phyloP scores from a whole-genome alignment of 305 asterid genomes.

The Plantago coronopus region DNA sequence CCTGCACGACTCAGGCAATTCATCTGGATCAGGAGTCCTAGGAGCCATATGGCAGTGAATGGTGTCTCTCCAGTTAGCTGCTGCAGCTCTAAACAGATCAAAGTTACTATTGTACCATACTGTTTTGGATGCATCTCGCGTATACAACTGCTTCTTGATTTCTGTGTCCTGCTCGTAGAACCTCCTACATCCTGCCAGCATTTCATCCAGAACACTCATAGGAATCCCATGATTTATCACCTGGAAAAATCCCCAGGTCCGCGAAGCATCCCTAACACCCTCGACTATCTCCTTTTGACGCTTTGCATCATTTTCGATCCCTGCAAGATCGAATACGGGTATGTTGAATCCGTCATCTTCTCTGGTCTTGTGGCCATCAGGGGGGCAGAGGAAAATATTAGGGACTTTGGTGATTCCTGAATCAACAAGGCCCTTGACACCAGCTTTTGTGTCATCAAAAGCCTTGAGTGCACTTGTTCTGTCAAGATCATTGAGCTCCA shows the following conservation, averaged over 20 bases:
- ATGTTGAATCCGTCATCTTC: not conserved
- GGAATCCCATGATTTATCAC: conserved; percentile 2
- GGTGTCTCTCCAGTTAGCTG: conserved; percentile 50
- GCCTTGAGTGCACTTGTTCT: not conserved
- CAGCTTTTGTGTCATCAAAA: conserved; percentile 3
- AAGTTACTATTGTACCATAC: conserved; percentile 41
- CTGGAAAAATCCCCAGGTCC: conserved; percentile 1
- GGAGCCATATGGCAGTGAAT: conserved; percentile 41
- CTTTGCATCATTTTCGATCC: not conserved
- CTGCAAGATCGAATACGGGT: conserved; percentile 1
- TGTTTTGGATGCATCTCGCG: conserved; percentile 34
- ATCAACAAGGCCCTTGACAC: not conserved
- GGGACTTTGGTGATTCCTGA: conserved; percentile 1
- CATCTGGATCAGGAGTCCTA: conserved; percentile 24
- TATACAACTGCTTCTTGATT: conserved; percentile 41
- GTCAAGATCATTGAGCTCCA: not conserved
- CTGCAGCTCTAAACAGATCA: conserved; percentile 34
- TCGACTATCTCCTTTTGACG: not conserved
- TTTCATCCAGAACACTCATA: conserved; percentile 24
- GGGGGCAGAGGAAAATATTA: not conserved
- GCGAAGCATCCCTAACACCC: not conserved
- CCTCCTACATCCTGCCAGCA: conserved; percentile 35
- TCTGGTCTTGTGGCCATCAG: not conserved
- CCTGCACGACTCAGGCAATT: conserved; percentile 41
- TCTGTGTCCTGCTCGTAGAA: conserved; percentile 53